Evolutionary conservation across 108 stramenopile genomes (phyloP), one percentile per base, ranked within the genome.

Genomic region (Cyclotella atomus): DNA sequence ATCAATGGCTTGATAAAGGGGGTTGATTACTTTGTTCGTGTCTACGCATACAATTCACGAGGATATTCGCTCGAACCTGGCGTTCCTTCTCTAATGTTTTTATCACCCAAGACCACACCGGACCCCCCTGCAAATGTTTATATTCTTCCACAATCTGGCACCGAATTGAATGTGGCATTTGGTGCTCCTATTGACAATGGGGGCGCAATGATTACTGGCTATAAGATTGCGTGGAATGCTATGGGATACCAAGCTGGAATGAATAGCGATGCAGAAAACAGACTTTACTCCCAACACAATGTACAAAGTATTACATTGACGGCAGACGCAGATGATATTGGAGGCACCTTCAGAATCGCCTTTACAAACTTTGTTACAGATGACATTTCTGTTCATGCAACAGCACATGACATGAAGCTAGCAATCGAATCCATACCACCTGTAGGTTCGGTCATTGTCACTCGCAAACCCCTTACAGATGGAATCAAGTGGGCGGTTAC

Each of bases 211-310:
- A 64, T 93, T 21, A 81, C 86, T 25, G 63, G 70, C 14, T 93
- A 86, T 59, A 72, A 71, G 49, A 55, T 93, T 30, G 83, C 88
- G 61, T 88, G 82, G 75, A 86, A 90, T 75, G 41, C 73, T 0
- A 54, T 68, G 36, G 50, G 71, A 9, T 90, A 84, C 56, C 56
- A 55, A 45, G 53, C 79, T 8, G 85, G 83, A 36, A 68, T 75
- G 52, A 23, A 59, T 44, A 19, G 53, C 19, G 75, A 70, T 36
- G 8, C 28, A 14, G 44, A 38, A 23, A 3, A 60, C 25, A 24
- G 64, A 23, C 60, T 82, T n/a, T 71, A 68, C 50, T 80, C 76
- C 9, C 57, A 45, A 15, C 30, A 87, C 19, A 84, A 84, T 30
- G 52, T 92, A 16, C 79, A 80, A 75, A 34, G 66, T 0, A 79